Evolutionary conservation across 768 basidiomycete species (phyloP).

Genomic region (Gloeostereum incarnatum): DNA sequence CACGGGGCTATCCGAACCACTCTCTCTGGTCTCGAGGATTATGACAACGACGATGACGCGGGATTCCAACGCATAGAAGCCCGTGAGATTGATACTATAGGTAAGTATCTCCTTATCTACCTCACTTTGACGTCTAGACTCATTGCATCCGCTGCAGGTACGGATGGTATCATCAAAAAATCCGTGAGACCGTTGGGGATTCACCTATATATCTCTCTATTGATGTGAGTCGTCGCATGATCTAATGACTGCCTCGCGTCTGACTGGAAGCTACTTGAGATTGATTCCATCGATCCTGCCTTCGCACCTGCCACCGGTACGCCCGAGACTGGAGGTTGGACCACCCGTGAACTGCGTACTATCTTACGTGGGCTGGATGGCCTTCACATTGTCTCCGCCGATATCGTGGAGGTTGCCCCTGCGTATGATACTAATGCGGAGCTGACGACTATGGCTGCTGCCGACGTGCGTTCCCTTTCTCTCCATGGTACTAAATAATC

Average conservation of each 20-base stretch:
- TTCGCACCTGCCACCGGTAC: constrained; percentile 83
- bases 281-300: constrained; percentile 73
- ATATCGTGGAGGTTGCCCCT: constrained; percentile 81
- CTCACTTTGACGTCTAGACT: neutral
- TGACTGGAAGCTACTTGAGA: no score
- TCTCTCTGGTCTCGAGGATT: constrained; percentile 68
- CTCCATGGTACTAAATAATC: neutral
- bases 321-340: constrained; percentile 81
- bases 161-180: constrained; percentile 70
- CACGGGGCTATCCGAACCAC: constrained; percentile 85
- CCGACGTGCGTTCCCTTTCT: constrained; percentile 21
- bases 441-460: constrained; percentile 54
- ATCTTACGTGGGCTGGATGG: constrained; percentile 72
- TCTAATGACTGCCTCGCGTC: no score
- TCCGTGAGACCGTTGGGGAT: constrained; percentile 68
- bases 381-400: constrained; percentile 68
- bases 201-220: constrained; percentile 73
- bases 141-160: constrained; percentile 29
- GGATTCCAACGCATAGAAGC: constrained; percentile 83
- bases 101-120: constrained; percentile 22
- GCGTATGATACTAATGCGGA: constrained; percentile 68
- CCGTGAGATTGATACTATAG: constrained; percentile 76
- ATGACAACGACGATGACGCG: constrained; percentile 64
- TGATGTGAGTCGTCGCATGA: constrained; percentile 46
- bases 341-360: constrained; percentile 71